phyloP scores from a whole-genome alignment of 352 stramenopile species.

The Pythium folliculosum region DNA sequence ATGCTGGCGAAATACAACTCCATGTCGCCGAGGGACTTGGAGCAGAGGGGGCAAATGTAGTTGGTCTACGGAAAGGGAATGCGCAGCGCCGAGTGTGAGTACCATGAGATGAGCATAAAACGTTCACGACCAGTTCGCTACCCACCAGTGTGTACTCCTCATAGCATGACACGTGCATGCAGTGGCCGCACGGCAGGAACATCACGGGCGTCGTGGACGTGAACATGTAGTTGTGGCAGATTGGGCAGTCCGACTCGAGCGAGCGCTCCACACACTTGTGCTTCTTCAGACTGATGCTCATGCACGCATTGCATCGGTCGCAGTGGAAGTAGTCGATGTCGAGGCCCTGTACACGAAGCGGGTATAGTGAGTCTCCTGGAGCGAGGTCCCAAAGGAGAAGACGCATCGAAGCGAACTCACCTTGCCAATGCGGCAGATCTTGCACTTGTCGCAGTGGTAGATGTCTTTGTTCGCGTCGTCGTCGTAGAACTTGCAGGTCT shows the following conservation, averaged over 20 bases:
- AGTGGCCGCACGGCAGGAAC: slow-evolving; percentile 94
- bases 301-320: slow-evolving; percentile 98
- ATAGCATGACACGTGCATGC: slow-evolving; percentile 97
- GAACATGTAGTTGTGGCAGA: slow-evolving; percentile 96
- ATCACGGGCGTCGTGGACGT: slow-evolving; percentile 94
- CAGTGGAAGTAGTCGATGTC: slow-evolving; percentile 98
- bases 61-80: slow-evolving; percentile 54
- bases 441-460: slow-evolving; percentile 98
- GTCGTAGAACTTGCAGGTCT: slow-evolving; percentile 96
- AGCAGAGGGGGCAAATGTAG: slow-evolving; percentile 95
- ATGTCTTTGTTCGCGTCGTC: slow-evolving; percentile 92
- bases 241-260: slow-evolving; percentile 94
- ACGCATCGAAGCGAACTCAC: slow-evolving; percentile 12
- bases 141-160: slow-evolving; percentile 94
- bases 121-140: too few species aligned
- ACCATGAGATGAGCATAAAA: too few species aligned
- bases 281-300: slow-evolving; percentile 89
- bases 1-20: slow-evolving; percentile 86
- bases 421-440: slow-evolving; percentile 95
- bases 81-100: neutral
- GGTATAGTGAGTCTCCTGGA: neutral
- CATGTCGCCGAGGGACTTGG: slow-evolving; percentile 95
- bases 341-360: slow-evolving; percentile 56
- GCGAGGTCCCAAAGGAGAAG: neutral
- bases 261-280: slow-evolving; percentile 95